Evolutionary conservation across 805 yeast genomes (phyloP), one percentile per base, ranked within the genome.

Genomic region (Spathaspora sp.): DNA sequence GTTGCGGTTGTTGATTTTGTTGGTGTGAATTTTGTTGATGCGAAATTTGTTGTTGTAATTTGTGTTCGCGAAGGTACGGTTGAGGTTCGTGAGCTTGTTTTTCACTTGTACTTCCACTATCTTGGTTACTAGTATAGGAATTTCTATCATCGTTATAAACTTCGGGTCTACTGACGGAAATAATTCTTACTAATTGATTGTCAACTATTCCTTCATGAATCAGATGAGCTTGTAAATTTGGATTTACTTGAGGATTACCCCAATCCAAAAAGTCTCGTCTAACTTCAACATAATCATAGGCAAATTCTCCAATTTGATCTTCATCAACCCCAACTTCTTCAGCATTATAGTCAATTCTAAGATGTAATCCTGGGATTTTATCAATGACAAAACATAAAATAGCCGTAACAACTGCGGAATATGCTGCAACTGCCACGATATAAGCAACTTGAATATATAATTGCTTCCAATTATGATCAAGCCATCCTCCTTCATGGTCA

Each of bases 211-310:
- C 23, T 31, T 49, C 48, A 23, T 46, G 44, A 7, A 49, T 45
- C 10, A 46, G 42, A 38, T 39, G 47, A 16, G 48, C 51, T 47
- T 49, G 54, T 19, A 55, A 47, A n/a, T 55, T 56, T 28, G 53
- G 54, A 18, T 57, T 55, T 5, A 53, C 53, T n/a, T 52, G 49
- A 12, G 73, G 73, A 46, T 57, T 60, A 5, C 76, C 72, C 80
- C 80, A 76, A 57, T 78, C 82, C 61, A 85, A 78, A 68, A 85
- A 93, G 72, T 92, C 97, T 67, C 98, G 82, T 70, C 98, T 83
- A 12, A 93, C 96, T 75, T 93, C 99, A 52, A 93, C 97, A 65
- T 91, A 93, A 69, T 93, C 98, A 68, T 93, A 93, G n/a, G 98
- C 98, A 71, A 92, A 93, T 71, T 93, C 99, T 48, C 98, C 99